A percentile compares a stretch with the other conserved stretches of the same genome.
These are phyloP conservation scores for Actinomucor elegans DNA, from an alignment of 371 early-diverging fungal genomes.

Conservation along the genomic window DNA sequence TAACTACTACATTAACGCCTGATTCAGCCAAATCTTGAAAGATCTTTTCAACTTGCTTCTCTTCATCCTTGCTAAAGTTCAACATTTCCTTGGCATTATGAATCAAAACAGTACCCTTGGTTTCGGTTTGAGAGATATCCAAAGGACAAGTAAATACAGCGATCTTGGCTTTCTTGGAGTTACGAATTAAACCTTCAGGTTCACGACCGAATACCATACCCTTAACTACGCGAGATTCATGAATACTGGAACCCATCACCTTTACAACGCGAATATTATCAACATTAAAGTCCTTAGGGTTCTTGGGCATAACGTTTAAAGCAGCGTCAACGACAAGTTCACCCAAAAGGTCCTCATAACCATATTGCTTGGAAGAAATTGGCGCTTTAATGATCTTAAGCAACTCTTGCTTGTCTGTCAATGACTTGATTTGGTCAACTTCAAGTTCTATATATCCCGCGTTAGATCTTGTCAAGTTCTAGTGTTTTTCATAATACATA, in stretches of 20 bases:
- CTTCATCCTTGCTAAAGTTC: constrained; percentile 94
- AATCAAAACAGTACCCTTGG: constrained; percentile 98
- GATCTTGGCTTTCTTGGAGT: constrained; percentile 84
- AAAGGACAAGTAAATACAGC: constrained; percentile 97
- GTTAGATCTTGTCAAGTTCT: no score
- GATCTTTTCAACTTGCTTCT: constrained; percentile 73
- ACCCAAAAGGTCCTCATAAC: constrained; percentile 87
- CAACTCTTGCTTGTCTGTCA: constrained; percentile 59
- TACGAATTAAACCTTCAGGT: constrained; percentile 80
- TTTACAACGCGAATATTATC: constrained; percentile 97
- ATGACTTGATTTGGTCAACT: constrained; percentile 64
- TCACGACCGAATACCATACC: constrained; percentile 99
- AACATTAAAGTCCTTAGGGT: constrained; percentile 85
- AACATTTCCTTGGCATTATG: constrained; percentile 97
- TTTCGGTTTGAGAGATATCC: constrained; percentile 97
- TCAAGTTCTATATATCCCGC: constrained; percentile 72
- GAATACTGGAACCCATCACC: constrained; percentile 91
- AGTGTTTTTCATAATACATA: constrained; percentile 55
- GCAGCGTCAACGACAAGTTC: constrained; percentile 90
- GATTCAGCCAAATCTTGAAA: constrained; percentile 90
- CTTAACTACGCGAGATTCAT: constrained; percentile 90
- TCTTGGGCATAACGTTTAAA: constrained; percentile 88
- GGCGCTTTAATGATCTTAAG: constrained; percentile 75
- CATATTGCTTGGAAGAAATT: constrained; percentile 92
- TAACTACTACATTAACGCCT: constrained; percentile 92